phyloP scores from a whole-genome alignment of 192 early-diverging fungal species.

The Dissophora ornata region DNA sequence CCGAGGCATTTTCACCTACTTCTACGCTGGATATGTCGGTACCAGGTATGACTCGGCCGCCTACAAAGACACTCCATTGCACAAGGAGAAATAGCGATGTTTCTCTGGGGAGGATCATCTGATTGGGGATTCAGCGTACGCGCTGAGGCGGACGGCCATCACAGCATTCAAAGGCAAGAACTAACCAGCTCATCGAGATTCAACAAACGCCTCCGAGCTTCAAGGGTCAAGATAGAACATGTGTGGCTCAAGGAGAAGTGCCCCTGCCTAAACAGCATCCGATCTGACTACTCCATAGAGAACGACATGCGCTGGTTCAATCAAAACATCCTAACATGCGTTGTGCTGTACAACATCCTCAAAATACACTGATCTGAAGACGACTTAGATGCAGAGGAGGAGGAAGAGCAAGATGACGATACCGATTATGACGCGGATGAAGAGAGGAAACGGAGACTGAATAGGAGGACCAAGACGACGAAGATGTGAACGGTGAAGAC shows the following conservation, averaged over 20 bases:
- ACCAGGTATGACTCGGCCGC: conserved; percentile 12
- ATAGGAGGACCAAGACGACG: not conserved
- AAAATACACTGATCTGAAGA: no score
- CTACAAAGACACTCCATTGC: conserved; percentile 13
- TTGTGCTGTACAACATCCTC: no score
- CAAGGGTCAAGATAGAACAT: not conserved
- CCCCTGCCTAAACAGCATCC: no score
- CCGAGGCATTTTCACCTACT: conserved; percentile 10
- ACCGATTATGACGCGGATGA: not conserved
- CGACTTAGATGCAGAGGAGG: no score
- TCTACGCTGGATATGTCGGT: conserved; percentile 8
- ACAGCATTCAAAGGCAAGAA: conserved; percentile 13
- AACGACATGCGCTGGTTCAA: no score
- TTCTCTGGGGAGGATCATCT: conserved; percentile 8
- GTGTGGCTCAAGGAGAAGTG: not conserved
- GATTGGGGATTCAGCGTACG: conserved; percentile 10
- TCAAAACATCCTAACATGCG: no score
- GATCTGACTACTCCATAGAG: no score
- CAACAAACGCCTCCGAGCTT: not conserved
- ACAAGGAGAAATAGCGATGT: not conserved
- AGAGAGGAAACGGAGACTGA: not conserved
- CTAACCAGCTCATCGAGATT: not conserved
- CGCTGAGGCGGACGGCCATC: not conserved
- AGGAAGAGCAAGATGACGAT: no score
- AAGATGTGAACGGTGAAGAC: no score